These are phyloP conservation scores for Nyssa sinensis DNA, from an alignment of 148 eudicot genomes.

Conservation along the genomic window DNA sequence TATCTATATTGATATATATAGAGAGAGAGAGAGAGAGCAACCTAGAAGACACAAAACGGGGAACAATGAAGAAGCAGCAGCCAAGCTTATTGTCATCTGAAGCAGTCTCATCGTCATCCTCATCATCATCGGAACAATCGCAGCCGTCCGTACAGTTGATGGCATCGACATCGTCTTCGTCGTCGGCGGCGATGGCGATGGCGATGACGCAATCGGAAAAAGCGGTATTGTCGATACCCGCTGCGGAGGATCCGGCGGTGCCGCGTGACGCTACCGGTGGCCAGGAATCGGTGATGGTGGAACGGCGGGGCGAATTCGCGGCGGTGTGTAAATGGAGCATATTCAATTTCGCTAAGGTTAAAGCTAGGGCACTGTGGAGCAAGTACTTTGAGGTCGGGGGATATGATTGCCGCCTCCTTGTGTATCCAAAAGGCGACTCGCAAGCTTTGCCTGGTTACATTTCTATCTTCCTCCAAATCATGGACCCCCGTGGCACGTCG, in stretches of 20 bases:
- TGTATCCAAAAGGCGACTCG: constrained; percentile 90
- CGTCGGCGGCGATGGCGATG: constrained; percentile 15
- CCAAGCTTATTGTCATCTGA: constrained; percentile 35
- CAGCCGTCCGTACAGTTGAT: constrained; percentile 13
- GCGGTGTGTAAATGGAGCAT: constrained; percentile 83
- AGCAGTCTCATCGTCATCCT: constrained; percentile 27
- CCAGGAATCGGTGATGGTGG: constrained; percentile 68
- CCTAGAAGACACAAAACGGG: constrained; percentile 11
- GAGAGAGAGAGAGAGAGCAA: constrained; percentile 10
- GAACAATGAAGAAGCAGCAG: constrained; percentile 32
- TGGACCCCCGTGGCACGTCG: constrained; percentile 50
- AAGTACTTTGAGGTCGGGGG: constrained; percentile 96
- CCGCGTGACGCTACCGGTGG: constrained; percentile 42
- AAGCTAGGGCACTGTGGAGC: constrained; percentile 89
- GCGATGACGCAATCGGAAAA: constrained; percentile 32
- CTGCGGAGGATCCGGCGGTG: constrained; percentile 48
- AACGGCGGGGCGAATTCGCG: constrained; percentile 58
- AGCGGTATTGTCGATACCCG: constrained; percentile 23
- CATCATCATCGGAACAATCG: constrained; percentile 8
- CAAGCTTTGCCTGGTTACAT: constrained; percentile 94
- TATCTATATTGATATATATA: neutral
- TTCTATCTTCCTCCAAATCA: constrained; percentile 74
- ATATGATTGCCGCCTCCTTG: constrained; percentile 72
- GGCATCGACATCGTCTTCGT: constrained; percentile 14
- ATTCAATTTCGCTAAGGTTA: constrained; percentile 57